phyloP scores from a whole-genome alignment of 2,329 filamentous ascomycete species.

The Fusarium solani-melongenae region DNA sequence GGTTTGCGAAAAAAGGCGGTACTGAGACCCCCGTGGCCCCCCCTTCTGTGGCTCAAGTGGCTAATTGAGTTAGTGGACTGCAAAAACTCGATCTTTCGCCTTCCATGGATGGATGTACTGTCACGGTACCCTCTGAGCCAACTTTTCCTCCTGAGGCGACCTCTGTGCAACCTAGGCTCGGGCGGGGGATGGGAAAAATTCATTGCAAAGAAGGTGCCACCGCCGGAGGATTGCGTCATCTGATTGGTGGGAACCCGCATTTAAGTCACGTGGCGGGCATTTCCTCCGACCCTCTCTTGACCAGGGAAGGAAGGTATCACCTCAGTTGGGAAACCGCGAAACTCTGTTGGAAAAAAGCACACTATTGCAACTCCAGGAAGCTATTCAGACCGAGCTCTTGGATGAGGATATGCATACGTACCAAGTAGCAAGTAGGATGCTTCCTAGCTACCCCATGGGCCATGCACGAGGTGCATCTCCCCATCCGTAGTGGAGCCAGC shows the following conservation, averaged over 20 bases:
- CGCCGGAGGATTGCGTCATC: background rate
- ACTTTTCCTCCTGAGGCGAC: conserved; percentile 14
- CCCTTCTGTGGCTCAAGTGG: conserved; percentile 24
- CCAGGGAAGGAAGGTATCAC: conserved; percentile 1
- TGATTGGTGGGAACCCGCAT: background rate
- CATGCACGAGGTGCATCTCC: background rate
- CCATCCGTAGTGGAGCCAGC: background rate
- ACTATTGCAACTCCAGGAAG: background rate
- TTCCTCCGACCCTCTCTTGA: conserved; percentile 2
- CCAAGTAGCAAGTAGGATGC: background rate
- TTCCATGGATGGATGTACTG: conserved; percentile 9
- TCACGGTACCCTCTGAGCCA: conserved; percentile 21
- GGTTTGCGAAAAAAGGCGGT: conserved; percentile 33
- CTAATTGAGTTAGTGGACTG: conserved; percentile 16
- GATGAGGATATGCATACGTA: background rate
- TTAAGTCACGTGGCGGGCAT: conserved; percentile 7
- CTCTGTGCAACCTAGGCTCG: conserved; percentile 16
- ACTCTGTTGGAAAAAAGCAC: background rate
- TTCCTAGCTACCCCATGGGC: background rate
- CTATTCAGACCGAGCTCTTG: background rate
- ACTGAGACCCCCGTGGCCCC: conserved; percentile 6
- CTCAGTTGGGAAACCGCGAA: background rate
- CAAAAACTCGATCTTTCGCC: conserved; percentile 1
- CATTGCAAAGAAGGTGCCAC: background rate
- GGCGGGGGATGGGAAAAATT: conserved; percentile 25